These are phyloP conservation scores for Monosporascus sp. DNA, from an alignment of 2,329 filamentous ascomycete genomes.

Conservation along the genomic window DNA sequence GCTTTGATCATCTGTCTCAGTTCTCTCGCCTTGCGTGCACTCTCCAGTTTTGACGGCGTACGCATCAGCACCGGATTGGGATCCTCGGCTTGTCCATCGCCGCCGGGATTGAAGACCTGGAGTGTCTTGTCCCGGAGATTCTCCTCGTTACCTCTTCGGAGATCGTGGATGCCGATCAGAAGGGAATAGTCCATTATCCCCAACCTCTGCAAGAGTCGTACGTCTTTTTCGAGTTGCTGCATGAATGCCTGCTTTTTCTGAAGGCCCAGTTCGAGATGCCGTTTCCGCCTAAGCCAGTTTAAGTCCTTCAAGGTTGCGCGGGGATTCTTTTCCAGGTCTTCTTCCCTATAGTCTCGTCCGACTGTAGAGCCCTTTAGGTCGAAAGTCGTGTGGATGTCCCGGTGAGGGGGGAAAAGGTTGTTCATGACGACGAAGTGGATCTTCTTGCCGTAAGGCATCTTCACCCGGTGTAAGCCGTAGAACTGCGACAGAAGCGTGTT, in stretches of 20 bases:
- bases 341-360: slow-evolving; percentile 84
- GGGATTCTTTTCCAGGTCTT: slow-evolving; percentile 81
- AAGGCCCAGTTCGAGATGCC: slow-evolving; percentile 82
- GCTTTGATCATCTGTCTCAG: slow-evolving; percentile 86
- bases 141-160: slow-evolving; percentile 87
- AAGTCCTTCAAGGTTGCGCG: slow-evolving; percentile 92
- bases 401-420: slow-evolving; percentile 94
- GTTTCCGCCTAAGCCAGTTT: slow-evolving; percentile 86
- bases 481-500: slow-evolving; percentile 97
- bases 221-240: slow-evolving; percentile 82
- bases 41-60: slow-evolving; percentile 91
- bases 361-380: slow-evolving; percentile 96
- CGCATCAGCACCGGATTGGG: slow-evolving; percentile 66
- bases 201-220: slow-evolving; percentile 76
- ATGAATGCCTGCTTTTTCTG: slow-evolving; percentile 85
- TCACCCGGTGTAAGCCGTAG: slow-evolving; percentile 93
- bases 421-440: slow-evolving; percentile 99
- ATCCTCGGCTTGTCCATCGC: slow-evolving; percentile 52
- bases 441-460: slow-evolving; percentile 96
- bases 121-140: slow-evolving; percentile 85
- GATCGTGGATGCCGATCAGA: slow-evolving; percentile 87
- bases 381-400: slow-evolving; percentile 95
- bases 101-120: slow-evolving; percentile 88
- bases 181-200: slow-evolving; percentile 99
- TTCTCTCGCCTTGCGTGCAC: slow-evolving; percentile 82